Percentiles rank a stretch among this genome's conserved stretches.
These are phyloP conservation scores for Hypoxylon lenormandii DNA, from an alignment of 495 filamentous ascomycete species.

Conservation along the genomic window DNA sequence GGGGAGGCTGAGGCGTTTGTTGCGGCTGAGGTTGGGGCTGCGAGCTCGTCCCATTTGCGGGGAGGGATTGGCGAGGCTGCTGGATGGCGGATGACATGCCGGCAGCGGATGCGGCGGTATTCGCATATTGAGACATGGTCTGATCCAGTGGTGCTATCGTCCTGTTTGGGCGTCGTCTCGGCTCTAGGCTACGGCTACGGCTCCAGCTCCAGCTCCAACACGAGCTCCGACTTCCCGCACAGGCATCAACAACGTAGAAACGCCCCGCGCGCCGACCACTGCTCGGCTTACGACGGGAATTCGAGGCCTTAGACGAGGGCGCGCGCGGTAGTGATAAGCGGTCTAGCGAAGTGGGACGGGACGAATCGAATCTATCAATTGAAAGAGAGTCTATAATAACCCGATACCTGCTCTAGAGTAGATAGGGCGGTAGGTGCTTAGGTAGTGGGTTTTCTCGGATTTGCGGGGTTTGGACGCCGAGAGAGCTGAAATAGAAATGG, in stretches of 20 bases:
- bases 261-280: conserved; percentile 39
- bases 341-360: conserved; percentile 39
- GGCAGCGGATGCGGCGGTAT: conserved; percentile 30
- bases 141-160: conserved; percentile 40
- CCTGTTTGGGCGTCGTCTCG: conserved; percentile 13
- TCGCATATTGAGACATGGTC: conserved; percentile 44
- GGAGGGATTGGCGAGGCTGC: conserved; percentile 44
- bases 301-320: conserved; percentile 46
- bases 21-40: conserved; percentile 34
- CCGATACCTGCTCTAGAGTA: conserved; percentile 29
- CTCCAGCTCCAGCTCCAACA: conserved; percentile 30
- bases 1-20: conserved; percentile 45
- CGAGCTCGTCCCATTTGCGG: conserved; percentile 36
- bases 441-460: conserved; percentile 42
- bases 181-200: conserved; percentile 8
- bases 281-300: conserved; percentile 53
- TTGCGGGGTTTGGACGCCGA: conserved; percentile 45
- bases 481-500: conserved; percentile 20
- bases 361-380: conserved; percentile 39
- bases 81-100: conserved; percentile 41
- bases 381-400: conserved; percentile 38
- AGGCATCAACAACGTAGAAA: conserved; percentile 32
- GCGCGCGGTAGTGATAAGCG: conserved; percentile 32
- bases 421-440: conserved; percentile 19
- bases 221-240: conserved; percentile 33